Percentiles rank a stretch among this genome's conserved stretches.
These are phyloP conservation scores for Hibiscus mutabilis DNA, from an alignment of 345 rosid genomes.

Conservation along the genomic window DNA sequence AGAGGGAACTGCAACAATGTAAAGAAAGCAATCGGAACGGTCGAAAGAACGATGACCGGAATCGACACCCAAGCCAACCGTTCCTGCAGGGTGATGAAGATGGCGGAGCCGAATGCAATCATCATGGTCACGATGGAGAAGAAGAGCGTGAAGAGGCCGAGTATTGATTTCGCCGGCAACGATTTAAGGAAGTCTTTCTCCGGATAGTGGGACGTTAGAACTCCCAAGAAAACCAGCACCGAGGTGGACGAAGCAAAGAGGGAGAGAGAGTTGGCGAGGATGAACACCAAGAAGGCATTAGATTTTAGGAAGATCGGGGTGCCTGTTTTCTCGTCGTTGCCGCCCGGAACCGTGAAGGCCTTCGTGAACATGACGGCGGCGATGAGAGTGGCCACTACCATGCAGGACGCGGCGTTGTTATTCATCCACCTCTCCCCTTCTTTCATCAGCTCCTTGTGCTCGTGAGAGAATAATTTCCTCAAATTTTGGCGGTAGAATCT, in stretches of 20 bases:
- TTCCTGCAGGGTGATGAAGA: slow-evolving; percentile 22
- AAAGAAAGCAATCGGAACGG: slow-evolving; percentile 16
- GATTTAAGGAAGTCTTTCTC: slow-evolving; percentile 31
- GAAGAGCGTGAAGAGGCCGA: slow-evolving; percentile 26
- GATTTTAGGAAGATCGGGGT: slow-evolving; percentile 14
- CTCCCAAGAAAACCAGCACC: slow-evolving; percentile 31
- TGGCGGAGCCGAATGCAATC: slow-evolving; percentile 25
- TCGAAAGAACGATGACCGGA: slow-evolving; percentile 13
- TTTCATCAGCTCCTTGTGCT: slow-evolving; percentile 19
- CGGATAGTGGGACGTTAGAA: slow-evolving; percentile 38
- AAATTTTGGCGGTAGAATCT: slow-evolving; percentile 7
- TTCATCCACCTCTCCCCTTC: slow-evolving; percentile 45
- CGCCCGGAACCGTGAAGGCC: slow-evolving; percentile 40
- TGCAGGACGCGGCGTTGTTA: slow-evolving; percentile 32
- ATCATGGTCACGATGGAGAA: slow-evolving; percentile 37
- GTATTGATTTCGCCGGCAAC: slow-evolving; percentile 30
- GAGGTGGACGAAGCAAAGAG: slow-evolving; percentile 34
- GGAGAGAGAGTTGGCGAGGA: slow-evolving; percentile 21
- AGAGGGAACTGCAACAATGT: slow-evolving; percentile 28
- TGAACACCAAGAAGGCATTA: slow-evolving; percentile 17
- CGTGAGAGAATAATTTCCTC: slow-evolving; percentile 12
- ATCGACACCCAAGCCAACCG: slow-evolving; percentile 19
- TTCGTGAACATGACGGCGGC: slow-evolving; percentile 42
- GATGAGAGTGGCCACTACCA: slow-evolving; percentile 35
- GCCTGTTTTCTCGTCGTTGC: slow-evolving; percentile 18